Percentiles rank a stretch among this genome's conserved stretches.
Evolutionary conservation across 2,329 filamentous ascomycete genomes (phyloP).

Genomic region (Paramyrothecium sp.): DNA sequence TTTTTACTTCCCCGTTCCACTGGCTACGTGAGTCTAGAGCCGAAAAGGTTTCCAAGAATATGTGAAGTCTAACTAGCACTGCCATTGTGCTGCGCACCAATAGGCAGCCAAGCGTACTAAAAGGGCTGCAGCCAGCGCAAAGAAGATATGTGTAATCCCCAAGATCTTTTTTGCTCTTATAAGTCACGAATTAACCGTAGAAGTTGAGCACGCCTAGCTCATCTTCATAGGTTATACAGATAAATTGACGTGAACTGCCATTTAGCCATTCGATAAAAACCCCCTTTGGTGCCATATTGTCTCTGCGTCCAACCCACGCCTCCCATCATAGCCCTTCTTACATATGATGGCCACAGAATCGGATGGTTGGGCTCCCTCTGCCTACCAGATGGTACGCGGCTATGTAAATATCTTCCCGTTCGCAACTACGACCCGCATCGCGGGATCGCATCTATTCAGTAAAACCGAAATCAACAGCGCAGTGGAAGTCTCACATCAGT

Average conservation of each 20-base stretch:
- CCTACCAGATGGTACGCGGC: not conserved
- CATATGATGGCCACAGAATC: not conserved
- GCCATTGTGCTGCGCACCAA: not conserved
- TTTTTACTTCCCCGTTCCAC: not conserved
- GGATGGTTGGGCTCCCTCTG: not conserved
- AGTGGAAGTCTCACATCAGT: not conserved
- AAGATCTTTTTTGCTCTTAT: not conserved
- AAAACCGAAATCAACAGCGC: not conserved
- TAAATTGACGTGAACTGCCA: not conserved
- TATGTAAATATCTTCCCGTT: not conserved
- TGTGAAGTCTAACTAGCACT: not conserved
- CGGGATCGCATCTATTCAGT: not conserved
- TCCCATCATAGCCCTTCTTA: not conserved
- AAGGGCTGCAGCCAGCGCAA: not conserved
- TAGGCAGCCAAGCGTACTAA: not conserved
- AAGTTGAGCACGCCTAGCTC: not conserved
- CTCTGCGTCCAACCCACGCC: not conserved
- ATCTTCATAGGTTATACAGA: not conserved
- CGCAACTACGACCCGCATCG: not conserved
- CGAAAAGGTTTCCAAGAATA: not conserved
- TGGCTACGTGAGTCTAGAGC: not conserved
- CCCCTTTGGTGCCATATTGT: too few relatives aligned
- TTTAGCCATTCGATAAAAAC: too few relatives aligned
- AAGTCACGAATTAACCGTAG: not conserved
- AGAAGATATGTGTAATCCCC: not conserved